Percentiles rank a stretch among this genome's conserved stretches.
phyloP scores from a whole-genome alignment of 1,284 basidiomycete species.

The Mycena sp. region DNA sequence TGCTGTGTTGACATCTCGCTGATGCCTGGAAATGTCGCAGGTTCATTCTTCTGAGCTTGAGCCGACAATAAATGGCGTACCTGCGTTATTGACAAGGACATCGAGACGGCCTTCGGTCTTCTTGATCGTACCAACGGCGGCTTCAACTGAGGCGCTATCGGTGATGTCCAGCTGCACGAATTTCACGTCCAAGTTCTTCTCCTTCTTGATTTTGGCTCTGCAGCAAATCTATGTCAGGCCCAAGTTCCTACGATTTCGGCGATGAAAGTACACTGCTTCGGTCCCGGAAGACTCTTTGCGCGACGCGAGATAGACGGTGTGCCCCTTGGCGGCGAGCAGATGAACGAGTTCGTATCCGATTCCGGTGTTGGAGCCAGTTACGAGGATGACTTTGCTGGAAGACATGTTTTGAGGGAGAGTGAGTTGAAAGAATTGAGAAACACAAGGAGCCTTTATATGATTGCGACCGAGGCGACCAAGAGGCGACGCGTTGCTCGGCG shows the following conservation, averaged over 20 bases:
- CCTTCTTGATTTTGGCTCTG: constrained; percentile 42
- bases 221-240: neutral
- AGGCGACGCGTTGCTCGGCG: too few species aligned
- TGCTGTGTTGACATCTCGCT: constrained; percentile 47
- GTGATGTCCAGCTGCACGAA: constrained; percentile 51
- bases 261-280: constrained; percentile 42
- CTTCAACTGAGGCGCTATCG: constrained; percentile 46
- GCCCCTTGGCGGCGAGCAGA: constrained; percentile 43
- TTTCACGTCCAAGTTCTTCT: constrained; percentile 46
- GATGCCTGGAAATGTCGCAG: constrained; percentile 40
- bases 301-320: constrained; percentile 47
- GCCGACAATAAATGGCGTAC: constrained; percentile 36
- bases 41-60: neutral
- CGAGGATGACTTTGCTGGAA: constrained; percentile 29
- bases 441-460: neutral
- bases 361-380: constrained; percentile 42
- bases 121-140: constrained; percentile 50
- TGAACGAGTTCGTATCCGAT: constrained; percentile 50
- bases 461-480: too few species aligned
- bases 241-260: neutral
- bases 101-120: constrained; percentile 56
- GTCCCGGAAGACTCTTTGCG: constrained; percentile 43
- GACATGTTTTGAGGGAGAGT: constrained; percentile 2
- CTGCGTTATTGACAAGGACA: constrained; percentile 63
- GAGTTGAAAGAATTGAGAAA: neutral